A percentile compares a stretch with the other conserved stretches of the same genome.
These are phyloP conservation scores for Pleurotus salmoneostramineus DNA, from an alignment of 768 basidiomycete genomes.

Conservation along the genomic window DNA sequence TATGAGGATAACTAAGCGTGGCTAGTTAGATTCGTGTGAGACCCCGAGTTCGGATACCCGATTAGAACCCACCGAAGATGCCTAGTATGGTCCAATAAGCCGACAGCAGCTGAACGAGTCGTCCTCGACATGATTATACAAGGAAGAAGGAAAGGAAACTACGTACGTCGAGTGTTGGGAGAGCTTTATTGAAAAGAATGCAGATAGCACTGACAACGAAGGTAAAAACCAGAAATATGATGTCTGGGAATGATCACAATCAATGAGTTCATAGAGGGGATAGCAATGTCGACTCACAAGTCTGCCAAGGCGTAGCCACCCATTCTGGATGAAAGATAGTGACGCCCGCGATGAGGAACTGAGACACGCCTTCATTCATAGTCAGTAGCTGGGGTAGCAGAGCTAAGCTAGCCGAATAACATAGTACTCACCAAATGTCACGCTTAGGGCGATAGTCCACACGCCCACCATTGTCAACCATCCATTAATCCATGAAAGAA, in stretches of 20 bases:
- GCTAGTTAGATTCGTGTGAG: not conserved
- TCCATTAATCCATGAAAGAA: slow-evolving; percentile 63
- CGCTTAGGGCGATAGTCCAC: slow-evolving; percentile 65
- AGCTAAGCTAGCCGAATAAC: not conserved
- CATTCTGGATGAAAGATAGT: slow-evolving; percentile 57
- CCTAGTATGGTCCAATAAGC: slow-evolving; percentile 63
- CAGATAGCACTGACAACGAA: slow-evolving; percentile 44
- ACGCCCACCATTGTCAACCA: slow-evolving; percentile 69
- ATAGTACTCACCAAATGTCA: slow-evolving; percentile 46
- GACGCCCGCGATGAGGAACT: slow-evolving; percentile 55
- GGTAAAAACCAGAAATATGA: slow-evolving; percentile 56
- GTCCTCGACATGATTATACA: not conserved
- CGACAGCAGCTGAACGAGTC: slow-evolving; percentile 44
- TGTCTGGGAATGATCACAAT: slow-evolving; percentile 23
- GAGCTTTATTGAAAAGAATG: slow-evolving; percentile 49
- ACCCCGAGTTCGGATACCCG: not conserved
- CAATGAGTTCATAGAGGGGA: slow-evolving; percentile 2
- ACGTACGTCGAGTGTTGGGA: slow-evolving; percentile 47
- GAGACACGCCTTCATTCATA: slow-evolving; percentile 39
- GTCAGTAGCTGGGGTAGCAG: not conserved
- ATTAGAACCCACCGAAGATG: slow-evolving; percentile 34
- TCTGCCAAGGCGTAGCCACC: slow-evolving; percentile 57
- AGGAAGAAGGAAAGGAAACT: not conserved
- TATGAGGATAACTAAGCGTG: slow-evolving; percentile 44
- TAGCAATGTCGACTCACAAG: slow-evolving; percentile 31